Conservation (phyloP, 495 filamentous ascomycete genomes). For the Trichoderma reesei region DNA sequence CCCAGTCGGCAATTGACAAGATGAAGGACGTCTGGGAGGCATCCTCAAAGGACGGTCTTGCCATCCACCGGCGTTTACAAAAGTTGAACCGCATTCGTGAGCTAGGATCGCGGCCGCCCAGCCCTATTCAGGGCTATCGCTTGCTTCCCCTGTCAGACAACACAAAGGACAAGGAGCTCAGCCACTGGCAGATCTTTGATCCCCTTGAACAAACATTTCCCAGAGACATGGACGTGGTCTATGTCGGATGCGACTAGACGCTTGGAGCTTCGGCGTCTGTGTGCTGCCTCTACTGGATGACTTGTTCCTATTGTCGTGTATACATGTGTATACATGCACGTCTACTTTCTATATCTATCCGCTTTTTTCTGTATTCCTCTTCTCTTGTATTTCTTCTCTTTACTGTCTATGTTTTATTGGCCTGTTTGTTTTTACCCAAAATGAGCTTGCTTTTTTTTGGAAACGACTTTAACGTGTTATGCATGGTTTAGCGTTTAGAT, state of each 20-base stretch:
- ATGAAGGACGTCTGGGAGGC: neutral
- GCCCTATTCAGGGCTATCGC: constrained; percentile 8
- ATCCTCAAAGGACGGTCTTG: neutral
- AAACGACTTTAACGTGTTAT: neutral
- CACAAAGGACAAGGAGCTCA: neutral
- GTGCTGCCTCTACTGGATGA: too few species aligned
- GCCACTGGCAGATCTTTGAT: constrained; percentile 10
- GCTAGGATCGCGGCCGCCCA: neutral
- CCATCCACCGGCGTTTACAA: constrained; percentile 5
- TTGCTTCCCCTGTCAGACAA: neutral
- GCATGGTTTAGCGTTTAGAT: constrained; percentile 8
- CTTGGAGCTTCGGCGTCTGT: too few species aligned
- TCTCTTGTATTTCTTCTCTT: neutral
- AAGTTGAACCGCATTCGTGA: constrained; percentile 5
- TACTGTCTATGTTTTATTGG: neutral
- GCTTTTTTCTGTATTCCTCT: neutral
- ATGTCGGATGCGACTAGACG: neutral
- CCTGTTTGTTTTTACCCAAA: neutral
- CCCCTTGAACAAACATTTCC: neutral
- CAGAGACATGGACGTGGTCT: constrained; percentile 10
- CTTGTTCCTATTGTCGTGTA: neutral
- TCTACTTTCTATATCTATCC: neutral
- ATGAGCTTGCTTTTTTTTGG: neutral
- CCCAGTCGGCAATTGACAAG: constrained; percentile 2
- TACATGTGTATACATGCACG: neutral